Base-by-base conservation (phyloP, 1,139 yeast species). In the Lodderomyces beijingensis region DNA sequence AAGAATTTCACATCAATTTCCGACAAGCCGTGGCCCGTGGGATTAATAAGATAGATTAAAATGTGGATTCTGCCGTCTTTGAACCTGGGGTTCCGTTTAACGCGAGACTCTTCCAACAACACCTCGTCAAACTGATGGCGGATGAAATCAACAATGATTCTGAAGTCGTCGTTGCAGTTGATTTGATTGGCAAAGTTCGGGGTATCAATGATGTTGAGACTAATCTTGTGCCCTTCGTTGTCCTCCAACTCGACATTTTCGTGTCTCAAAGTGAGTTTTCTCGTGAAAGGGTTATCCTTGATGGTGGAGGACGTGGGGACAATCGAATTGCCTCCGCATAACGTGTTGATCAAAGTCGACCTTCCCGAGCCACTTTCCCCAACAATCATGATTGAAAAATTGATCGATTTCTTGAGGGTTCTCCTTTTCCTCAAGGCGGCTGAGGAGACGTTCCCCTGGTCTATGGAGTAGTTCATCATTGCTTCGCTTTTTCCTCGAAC, bases 161-260 rank as follows among this genome's bases (percentile, higher is more conserved):
- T 65, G 44, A 65, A 65, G 41, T 65, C 70, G 25, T 64, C 69
- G 36, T 57, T 64, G 55, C 77, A 48, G 49, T 66, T 58, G 43
- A 82, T 64, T 45, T 67, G 75, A 47, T 82, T 86, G 39, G 93
- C 94, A 61, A 82, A 86, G 24, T 87, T 87, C 3, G 91, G 91
- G 1, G 91, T 82, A 43, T 68, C 74, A 36, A 68, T 68, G 36
- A 68, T 67, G 41, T 68, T 68, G 34, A 68, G 53, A 27, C 67
- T 60, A 39, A 68, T 68, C 51, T 68, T 68, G 50, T 67, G 73
- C 19, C 74, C 74, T 38, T 68, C 74, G 45, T 68, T 67, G 46
- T 68, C 74, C 46, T 68, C 74, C 49, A 68, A 62, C 47, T 68
- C 74, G 21, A 68, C 74, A 39, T 66, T 67, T 40, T 68, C 74